Evolutionary conservation across 2,329 filamentous ascomycete species (phyloP).

Genomic region (Ilyonectria mors-panacis): DNA sequence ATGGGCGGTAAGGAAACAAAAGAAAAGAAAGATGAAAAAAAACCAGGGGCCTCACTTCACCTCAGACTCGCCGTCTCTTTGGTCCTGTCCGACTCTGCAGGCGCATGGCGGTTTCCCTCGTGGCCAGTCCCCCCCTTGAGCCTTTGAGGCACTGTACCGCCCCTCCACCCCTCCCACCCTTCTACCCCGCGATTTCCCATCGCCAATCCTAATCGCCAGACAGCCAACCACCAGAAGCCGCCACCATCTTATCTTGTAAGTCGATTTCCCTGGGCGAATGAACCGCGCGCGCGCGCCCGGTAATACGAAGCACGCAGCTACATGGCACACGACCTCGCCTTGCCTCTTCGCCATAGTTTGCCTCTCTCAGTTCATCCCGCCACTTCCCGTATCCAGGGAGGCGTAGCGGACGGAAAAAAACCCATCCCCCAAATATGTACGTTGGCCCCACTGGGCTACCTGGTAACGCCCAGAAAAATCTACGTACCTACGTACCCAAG

Average conservation of each 20-base stretch:
- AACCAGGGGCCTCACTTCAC: conserved; percentile 4
- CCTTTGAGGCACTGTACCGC: conserved; percentile 7
- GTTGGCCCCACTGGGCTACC: background rate
- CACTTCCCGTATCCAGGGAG: background rate
- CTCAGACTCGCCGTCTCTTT: background rate
- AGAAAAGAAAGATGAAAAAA: background rate
- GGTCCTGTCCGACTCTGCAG: conserved; percentile 10
- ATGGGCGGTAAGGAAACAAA: conserved; percentile 19
- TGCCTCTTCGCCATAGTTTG: background rate
- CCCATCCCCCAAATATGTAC: conserved; percentile 1
- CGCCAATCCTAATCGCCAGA: conserved; percentile 12
- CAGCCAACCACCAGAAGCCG: conserved; percentile 24
- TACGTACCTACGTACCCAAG: conserved; percentile 1
- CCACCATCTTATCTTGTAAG: conserved; percentile 35
- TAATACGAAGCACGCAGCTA: conserved; percentile 1
- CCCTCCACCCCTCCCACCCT: conserved; percentile 30
- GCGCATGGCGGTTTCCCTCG: conserved; percentile 24
- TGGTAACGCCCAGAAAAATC: background rate
- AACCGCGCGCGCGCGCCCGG: background rate
- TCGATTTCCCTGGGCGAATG: conserved; percentile 2
- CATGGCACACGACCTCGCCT: background rate
- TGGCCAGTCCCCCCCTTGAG: conserved; percentile 29
- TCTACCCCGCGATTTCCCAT: conserved; percentile 46
- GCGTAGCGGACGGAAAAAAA: background rate
- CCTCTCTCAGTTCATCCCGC: conserved; percentile 17